Base-by-base conservation (phyloP, 139 green algal species). In the Auxenochlorella protothecoides region DNA sequence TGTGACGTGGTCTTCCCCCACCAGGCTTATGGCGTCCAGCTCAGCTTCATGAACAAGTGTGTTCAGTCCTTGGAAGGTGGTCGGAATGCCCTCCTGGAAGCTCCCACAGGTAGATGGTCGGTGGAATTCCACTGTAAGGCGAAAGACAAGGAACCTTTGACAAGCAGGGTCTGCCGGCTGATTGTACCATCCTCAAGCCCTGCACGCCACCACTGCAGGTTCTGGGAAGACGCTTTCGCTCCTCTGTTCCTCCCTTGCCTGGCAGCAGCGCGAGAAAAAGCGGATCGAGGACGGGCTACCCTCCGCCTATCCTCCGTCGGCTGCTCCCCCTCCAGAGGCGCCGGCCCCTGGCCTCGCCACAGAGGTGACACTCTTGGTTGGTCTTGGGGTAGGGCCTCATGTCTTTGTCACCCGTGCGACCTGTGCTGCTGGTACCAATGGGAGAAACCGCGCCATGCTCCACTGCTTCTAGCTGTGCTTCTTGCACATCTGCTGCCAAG, bases 191-290 rank as follows among this genome's bases (percentile, higher is more conserved):
- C 27, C 27, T 44, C 27, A 44, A 44, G 27, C 27, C 27, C 27
- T 44, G 27, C 27, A 44, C 27, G 0, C 27, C 27, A 44, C 27
- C 27, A 44, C 27, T 44, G 56, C 71, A 79, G 79, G 79, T 51
- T 86, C 83, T 53, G 93, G 93, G 13, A 98, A 98, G 73, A 97
- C 93, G 8, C 76, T 97, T 15, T 88, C 84, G 6, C 76, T 98
- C 69, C 89, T 98, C 4, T 96, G 89, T 74, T 77, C 83, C 3
- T 82, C 86, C 0, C 77, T 93, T 59, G 88, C 88, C 0, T 94
- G 88, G 89, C 89, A 92, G 59, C 4, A 52, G 16, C 63, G 72
- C 2, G 67, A 76, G 63, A 72, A 75, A 60, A 60, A 76, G 15
- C 70, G 78, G 44, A 76, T 78, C 5, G 74, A 75, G 62, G 74